phyloP scores from a whole-genome alignment of 2,329 filamentous ascomycete genomes.

The Clathrospora elynae region DNA sequence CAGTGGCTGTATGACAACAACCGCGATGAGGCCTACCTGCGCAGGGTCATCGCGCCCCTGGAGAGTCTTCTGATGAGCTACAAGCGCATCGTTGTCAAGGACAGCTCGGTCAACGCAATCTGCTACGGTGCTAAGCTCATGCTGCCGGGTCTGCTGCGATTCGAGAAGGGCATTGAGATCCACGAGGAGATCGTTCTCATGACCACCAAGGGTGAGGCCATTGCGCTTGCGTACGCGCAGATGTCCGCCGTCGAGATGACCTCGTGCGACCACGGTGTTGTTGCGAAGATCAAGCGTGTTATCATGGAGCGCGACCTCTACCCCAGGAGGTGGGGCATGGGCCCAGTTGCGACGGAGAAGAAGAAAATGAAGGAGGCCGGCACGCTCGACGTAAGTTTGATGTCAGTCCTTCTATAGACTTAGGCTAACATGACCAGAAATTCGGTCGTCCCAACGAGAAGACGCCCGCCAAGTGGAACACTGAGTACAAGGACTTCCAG shows the following conservation, averaged over 20 bases:
- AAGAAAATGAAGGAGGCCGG: constrained; percentile 99
- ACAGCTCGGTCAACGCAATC: constrained; percentile 92
- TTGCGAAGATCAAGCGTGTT: constrained; percentile 98
- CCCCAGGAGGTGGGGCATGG: constrained; percentile 94
- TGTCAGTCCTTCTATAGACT: neutral
- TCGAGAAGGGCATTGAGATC: constrained; percentile 88
- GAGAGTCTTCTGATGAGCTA: constrained; percentile 91
- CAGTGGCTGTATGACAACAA: constrained; percentile 97
- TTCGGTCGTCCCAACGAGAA: constrained; percentile 89
- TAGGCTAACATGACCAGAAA: constrained; percentile 64
- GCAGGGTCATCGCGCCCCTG: constrained; percentile 87
- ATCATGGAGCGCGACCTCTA: constrained; percentile 99
- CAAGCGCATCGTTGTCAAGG: constrained; percentile 98
- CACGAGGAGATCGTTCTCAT: constrained; percentile 97
- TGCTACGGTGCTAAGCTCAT: constrained; percentile 99
- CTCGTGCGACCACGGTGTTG: constrained; percentile 95
- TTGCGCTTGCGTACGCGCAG: constrained; percentile 92
- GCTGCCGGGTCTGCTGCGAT: constrained; percentile 93
- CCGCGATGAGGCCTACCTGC: constrained; percentile 89
- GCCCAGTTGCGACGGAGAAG: constrained; percentile 92
- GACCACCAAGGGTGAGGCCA: constrained; percentile 98
- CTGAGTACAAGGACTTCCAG: constrained; percentile 83
- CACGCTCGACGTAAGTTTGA: constrained; percentile 76
- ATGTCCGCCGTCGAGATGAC: constrained; percentile 98
- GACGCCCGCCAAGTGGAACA: constrained; percentile 91